Evolutionary conservation across 2,329 filamentous ascomycete species (phyloP), one percentile per base, ranked within the genome.

Genomic region (Lomentospora prolificans): DNA sequence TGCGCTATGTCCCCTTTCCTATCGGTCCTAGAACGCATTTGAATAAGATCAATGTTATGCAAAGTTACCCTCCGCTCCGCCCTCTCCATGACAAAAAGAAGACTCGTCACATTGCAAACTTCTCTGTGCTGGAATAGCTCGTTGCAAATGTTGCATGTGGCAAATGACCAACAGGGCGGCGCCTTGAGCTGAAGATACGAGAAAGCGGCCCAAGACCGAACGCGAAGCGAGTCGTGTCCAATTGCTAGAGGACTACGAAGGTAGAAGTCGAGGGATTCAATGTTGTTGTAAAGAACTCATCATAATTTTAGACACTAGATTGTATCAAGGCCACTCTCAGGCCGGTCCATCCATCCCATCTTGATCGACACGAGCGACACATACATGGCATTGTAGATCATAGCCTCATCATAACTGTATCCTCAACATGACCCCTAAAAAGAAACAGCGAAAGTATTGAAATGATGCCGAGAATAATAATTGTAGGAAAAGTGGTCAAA

Each of bases 401-500:
- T 54, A 46, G 19, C 33, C 19, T 46, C 52, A 54, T 54, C 39
- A 54, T 39, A n/a, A 44, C 8, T 28, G 33, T 44, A 51, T n/a
- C 31, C 19, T 53, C 31, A 36, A 36, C 28, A 17, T 22, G 14
- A 6, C 28, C 50, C 22, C 8, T 12, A 27, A 39, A 8, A 27
- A 41, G 30, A 27, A 41, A 53, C 8, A 51, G 4, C 12, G 10
- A 36, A 36, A 33, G 12, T 25, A 7, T 22, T n/a, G 10, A 36
- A 36, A n/a, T 30, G 24, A 14, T 28, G 24, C 28, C 14, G 36
- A 39, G 19, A 17, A 41, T 17, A 19, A 17, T 17, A 41, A 41
- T 14, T n/a, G 10, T n/a, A 17, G 36, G 19, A 41, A 50, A 50
- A 59, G 7, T 57, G 17, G 30, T 31, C 56, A 48, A 56, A 41